Conservation (phyloP, 768 basidiomycete species). For the Heimioporus sp. region DNA sequence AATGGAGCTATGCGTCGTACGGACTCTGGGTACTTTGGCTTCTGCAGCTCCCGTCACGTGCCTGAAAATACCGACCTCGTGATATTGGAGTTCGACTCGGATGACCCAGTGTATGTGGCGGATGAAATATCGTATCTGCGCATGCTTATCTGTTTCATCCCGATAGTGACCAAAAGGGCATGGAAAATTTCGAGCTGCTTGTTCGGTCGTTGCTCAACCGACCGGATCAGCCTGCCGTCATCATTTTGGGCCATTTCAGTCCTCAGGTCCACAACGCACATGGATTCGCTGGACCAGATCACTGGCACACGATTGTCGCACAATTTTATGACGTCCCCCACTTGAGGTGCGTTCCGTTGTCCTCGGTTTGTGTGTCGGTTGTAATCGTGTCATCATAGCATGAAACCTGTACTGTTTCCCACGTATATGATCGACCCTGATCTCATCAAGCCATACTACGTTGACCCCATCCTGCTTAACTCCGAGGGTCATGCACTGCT, state of each 20-base stretch:
- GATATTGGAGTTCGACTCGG: conserved; percentile 91
- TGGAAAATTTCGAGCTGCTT: conserved; percentile 89
- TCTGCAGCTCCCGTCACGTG: conserved; percentile 89
- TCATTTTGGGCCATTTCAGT: conserved; percentile 94
- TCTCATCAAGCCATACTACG: conserved; percentile 67
- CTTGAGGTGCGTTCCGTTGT: conserved; percentile 48
- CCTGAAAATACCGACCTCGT: conserved; percentile 94
- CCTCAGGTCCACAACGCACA: conserved; percentile 77
- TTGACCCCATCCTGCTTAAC: conserved; percentile 82
- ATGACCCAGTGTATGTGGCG: conserved; percentile 75
- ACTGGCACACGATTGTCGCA: conserved; percentile 86
- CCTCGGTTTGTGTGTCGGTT: neutral
- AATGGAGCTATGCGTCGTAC: conserved; percentile 95
- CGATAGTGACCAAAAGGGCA: conserved; percentile 60
- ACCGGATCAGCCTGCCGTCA: conserved; percentile 86
- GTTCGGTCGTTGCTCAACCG: conserved; percentile 89
- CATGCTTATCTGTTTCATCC: neutral
- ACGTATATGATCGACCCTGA: conserved; percentile 75
- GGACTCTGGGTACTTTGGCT: conserved; percentile 92
- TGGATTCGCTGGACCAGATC: conserved; percentile 89
- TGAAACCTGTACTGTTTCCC: conserved; percentile 80
- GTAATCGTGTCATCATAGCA: conserved; percentile 38
- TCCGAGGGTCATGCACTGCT: conserved; percentile 79
- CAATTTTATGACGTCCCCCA: conserved; percentile 98
- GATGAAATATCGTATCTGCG: neutral